These are phyloP conservation scores for Sideroxylon spinosum DNA, from an alignment of 179 eudicot species.

Conservation along the genomic window DNA sequence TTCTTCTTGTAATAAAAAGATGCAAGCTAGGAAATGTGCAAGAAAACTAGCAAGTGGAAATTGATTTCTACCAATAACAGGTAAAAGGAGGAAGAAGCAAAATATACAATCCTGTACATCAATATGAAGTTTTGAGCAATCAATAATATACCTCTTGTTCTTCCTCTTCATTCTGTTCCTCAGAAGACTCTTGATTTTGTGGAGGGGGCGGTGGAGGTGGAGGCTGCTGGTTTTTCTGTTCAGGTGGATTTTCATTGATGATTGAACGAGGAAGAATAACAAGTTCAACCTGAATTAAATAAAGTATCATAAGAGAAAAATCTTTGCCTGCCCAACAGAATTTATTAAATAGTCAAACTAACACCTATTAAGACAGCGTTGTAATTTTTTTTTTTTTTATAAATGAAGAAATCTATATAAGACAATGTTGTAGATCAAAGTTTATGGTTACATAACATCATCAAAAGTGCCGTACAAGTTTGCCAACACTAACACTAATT, in stretches of 20 bases:
- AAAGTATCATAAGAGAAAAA: conserved; percentile 13
- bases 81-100: not conserved
- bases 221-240: conserved; percentile 81
- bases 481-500: not conserved
- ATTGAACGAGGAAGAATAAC: conserved; percentile 96
- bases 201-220: conserved; percentile 99
- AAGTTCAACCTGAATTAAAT: conserved; percentile 72
- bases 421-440: not conserved
- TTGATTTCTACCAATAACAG: not conserved
- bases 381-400: not conserved
- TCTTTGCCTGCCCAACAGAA: not conserved
- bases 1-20: not conserved
- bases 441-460: not conserved
- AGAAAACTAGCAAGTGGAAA: not conserved
- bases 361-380: not conserved
- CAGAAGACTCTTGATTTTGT: conserved; percentile 83
- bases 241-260: conserved; percentile 71
- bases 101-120: not conserved
- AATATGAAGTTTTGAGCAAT: conserved; percentile 11
- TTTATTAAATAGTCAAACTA: not conserved
- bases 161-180: conserved; percentile 62
- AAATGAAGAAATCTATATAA: too few species aligned
- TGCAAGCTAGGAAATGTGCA: not conserved
- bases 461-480: conserved; percentile 1
- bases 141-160: conserved; percentile 60